phyloP scores from a whole-genome alignment of 768 basidiomycete genomes.

The Mycena rosella region DNA sequence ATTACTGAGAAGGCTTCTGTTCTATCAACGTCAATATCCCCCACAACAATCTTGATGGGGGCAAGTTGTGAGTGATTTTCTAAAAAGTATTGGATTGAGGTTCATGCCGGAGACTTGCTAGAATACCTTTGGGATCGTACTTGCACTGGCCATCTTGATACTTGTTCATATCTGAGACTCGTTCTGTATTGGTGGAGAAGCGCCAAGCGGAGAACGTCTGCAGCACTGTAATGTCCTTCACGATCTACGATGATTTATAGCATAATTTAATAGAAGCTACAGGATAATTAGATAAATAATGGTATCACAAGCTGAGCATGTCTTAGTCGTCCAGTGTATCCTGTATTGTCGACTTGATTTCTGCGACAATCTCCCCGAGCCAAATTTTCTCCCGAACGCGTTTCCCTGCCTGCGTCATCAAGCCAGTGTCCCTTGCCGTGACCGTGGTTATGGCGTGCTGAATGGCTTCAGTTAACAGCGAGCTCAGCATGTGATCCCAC shows the following conservation, averaged over 20 bases:
- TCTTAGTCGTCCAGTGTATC: neutral
- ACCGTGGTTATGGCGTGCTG: too few relatives aligned
- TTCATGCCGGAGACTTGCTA: slow-evolving; percentile 47
- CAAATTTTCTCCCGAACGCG: slow-evolving; percentile 24
- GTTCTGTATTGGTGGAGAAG: slow-evolving; percentile 32
- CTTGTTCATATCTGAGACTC: slow-evolving; percentile 39
- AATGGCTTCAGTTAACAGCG: neutral
- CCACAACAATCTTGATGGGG: too few relatives aligned
- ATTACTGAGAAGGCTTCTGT: slow-evolving; percentile 63
- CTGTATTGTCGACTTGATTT: slow-evolving; percentile 12
- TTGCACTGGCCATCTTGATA: slow-evolving; percentile 60
- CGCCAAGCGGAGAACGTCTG: slow-evolving; percentile 25
- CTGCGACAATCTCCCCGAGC: slow-evolving; percentile 14
- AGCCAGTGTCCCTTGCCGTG: slow-evolving; percentile 57
- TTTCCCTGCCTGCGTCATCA: slow-evolving; percentile 50
- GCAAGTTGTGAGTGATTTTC: too few relatives aligned
- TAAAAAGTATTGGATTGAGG: slow-evolving; percentile 20
- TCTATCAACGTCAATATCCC: slow-evolving; percentile 79
- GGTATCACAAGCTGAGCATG: too few relatives aligned
- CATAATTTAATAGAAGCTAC: slow-evolving; percentile 4
- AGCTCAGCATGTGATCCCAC: too few relatives aligned
- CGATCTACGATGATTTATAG: neutral
- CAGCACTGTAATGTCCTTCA: slow-evolving; percentile 10
- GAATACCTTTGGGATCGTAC: slow-evolving; percentile 68
- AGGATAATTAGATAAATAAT: slow-evolving; percentile 4